Evolutionary conservation across 2,329 filamentous ascomycete species (phyloP).

Genomic region (Xylariaceae sp.): DNA sequence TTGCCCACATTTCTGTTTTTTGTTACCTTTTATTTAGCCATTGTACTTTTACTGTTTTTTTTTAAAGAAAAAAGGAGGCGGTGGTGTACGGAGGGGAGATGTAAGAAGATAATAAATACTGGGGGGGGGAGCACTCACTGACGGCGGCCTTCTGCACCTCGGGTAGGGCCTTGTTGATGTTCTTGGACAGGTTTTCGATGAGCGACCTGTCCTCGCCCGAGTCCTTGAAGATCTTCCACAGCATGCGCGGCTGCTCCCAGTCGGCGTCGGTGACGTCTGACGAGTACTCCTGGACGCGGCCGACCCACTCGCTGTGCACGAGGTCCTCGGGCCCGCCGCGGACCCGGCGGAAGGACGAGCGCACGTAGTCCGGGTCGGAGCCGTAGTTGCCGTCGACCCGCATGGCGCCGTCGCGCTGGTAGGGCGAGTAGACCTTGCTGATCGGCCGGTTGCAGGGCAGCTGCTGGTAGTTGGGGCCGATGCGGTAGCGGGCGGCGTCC

Average conservation of each 20-base stretch:
- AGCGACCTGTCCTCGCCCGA: background rate
- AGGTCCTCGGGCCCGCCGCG: background rate
- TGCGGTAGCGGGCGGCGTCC: conserved; percentile 57
- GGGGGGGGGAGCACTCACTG: background rate
- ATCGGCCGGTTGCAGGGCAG: background rate
- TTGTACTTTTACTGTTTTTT: too few relatives aligned
- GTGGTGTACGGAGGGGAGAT: background rate
- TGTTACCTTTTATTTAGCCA: background rate
- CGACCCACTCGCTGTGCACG: background rate
- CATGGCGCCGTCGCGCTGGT: background rate
- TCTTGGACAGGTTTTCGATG: background rate
- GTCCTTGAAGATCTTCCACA: background rate
- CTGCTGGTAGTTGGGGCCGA: conserved; percentile 46
- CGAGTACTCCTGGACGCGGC: background rate
- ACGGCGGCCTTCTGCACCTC: background rate
- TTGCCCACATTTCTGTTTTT: background rate
- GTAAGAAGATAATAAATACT: too few relatives aligned
- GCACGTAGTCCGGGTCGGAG: background rate
- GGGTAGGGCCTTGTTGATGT: background rate
- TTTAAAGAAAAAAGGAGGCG: too few relatives aligned
- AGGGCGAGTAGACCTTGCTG: background rate
- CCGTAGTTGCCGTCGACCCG: background rate
- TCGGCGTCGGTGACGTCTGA: background rate
- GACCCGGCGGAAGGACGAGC: background rate
- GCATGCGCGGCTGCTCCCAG: background rate